Conservation (phyloP, 2,329 filamentous ascomycete genomes). For the Pleurostoma richardsiae region DNA sequence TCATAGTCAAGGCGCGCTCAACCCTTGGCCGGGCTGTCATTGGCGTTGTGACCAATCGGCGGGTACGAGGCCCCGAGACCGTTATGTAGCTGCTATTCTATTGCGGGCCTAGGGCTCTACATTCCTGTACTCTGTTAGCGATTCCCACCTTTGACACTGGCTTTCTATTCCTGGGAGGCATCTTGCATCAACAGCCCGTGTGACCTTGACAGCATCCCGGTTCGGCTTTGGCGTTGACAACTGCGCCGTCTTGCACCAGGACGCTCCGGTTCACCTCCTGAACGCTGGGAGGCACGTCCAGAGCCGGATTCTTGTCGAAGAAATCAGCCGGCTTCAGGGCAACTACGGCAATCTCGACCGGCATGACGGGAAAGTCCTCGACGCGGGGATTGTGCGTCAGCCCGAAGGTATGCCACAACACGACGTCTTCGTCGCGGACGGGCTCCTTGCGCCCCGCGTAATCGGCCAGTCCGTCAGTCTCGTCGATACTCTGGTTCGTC, state of each 20-base stretch:
- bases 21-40: too few species aligned
- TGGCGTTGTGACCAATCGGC: too few species aligned
- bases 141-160: too few species aligned
- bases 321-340: constrained; percentile 44
- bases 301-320: constrained; percentile 43
- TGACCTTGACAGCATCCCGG: too few species aligned
- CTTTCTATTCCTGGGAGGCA: too few species aligned
- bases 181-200: too few species aligned
- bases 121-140: too few species aligned
- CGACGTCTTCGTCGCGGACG: constrained; percentile 2
- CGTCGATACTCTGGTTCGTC: constrained; percentile 38
- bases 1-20: too few species aligned
- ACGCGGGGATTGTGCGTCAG: constrained; percentile 50
- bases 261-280: constrained; percentile 28
- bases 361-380: constrained; percentile 57
- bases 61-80: too few species aligned
- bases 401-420: constrained; percentile 15
- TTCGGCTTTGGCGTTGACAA: too few species aligned
- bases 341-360: constrained; percentile 47
- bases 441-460: constrained; percentile 35
- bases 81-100: too few species aligned
- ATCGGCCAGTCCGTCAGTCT: not conserved
- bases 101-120: too few species aligned
- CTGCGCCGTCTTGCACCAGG: constrained; percentile 1
- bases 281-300: constrained; percentile 23